Base-by-base conservation (phyloP, 2,329 filamentous ascomycete species). In the Penicillium sp. region DNA sequence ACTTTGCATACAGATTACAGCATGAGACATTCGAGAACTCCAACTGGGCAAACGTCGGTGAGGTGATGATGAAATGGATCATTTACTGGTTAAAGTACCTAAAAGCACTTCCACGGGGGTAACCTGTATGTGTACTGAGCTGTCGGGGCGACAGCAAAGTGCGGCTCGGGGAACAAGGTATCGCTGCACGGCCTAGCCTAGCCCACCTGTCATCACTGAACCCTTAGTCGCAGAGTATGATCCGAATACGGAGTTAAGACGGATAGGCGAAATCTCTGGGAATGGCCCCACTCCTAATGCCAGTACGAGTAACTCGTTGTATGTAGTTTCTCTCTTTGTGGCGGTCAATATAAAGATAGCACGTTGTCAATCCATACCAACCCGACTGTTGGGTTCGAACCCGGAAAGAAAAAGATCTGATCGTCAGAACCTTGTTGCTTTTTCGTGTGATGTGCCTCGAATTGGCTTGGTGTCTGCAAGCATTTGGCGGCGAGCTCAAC, bases 321-420 rank as follows among this genome's bases (percentile, higher is more conserved):
- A 27, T 5, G 24, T 27, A 6, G 4, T 27, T 27, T 27, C 24
- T 27, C 24, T 27, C 24, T 27, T 27, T 27, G 8, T 27, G 6
- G 24, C 13, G n/a, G 29, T 18, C 10, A 38, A 13, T 5, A 31
- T 13, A n/a, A 10, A 4, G 18, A n/a, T 14, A 44, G 21, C 21
- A 39, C 10, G 8, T 27, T 24, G n/a, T 40, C 11, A n/a, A 14
- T 41, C 41, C 2, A 34, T 10, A 34, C 32, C 32, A 14, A 8
- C 49, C 21, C 31, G 42, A 27, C 32, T 42, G 32, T n/a, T 48
- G 14, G 10, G 24, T 14, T 34, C 13, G 10, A 16, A 48, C 45
- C 31, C 38, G 34, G 48, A 52, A 59, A 43, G 18, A 18, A 45
- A n/a, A 38, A 16, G 41, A 21, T 21, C 32, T 34, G 40, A 45